These are phyloP conservation scores for Exophiala viscosa DNA, from an alignment of 2,329 filamentous ascomycete genomes.

Conservation along the genomic window DNA sequence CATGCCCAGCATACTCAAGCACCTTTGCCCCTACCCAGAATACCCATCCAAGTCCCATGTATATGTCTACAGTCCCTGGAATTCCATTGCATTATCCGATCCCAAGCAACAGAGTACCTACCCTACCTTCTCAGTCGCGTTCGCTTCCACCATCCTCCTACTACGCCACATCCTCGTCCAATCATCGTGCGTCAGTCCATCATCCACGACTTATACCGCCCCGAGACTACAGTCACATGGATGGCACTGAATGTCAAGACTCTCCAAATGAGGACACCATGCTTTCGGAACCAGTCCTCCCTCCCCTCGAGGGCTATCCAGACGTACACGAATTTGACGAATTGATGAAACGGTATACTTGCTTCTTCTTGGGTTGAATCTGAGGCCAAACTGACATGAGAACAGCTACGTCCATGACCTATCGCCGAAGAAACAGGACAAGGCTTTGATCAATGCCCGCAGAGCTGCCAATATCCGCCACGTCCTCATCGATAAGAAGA, in stretches of 20 bases:
- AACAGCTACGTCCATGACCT: constrained; percentile 48
- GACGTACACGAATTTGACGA: constrained; percentile 45
- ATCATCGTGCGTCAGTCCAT: constrained; percentile 35
- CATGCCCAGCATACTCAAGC: constrained; percentile 37
- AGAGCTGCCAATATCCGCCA: constrained; percentile 47
- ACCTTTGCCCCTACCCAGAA: constrained; percentile 37
- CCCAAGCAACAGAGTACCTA: constrained; percentile 30
- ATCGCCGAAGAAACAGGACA: constrained; percentile 51
- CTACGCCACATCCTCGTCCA: constrained; percentile 28
- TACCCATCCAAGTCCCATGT: constrained; percentile 31
- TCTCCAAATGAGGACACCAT: constrained; percentile 42
- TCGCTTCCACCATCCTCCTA: constrained; percentile 32
- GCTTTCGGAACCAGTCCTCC: constrained; percentile 44
- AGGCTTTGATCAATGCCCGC: constrained; percentile 48
- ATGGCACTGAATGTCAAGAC: constrained; percentile 44
- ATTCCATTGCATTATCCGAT: constrained; percentile 34
- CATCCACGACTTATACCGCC: constrained; percentile 33
- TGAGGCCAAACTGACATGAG: neutral
- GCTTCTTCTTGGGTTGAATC: neutral
- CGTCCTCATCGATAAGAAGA: constrained; percentile 48
- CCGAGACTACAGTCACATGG: constrained; percentile 35
- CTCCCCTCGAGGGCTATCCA: constrained; percentile 43
- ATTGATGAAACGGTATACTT: constrained; percentile 41
- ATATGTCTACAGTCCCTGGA: constrained; percentile 32
- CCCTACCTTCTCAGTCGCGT: constrained; percentile 33